These are phyloP conservation scores for Ramaria sp. DNA, from an alignment of 768 basidiomycete species.

Conservation along the genomic window DNA sequence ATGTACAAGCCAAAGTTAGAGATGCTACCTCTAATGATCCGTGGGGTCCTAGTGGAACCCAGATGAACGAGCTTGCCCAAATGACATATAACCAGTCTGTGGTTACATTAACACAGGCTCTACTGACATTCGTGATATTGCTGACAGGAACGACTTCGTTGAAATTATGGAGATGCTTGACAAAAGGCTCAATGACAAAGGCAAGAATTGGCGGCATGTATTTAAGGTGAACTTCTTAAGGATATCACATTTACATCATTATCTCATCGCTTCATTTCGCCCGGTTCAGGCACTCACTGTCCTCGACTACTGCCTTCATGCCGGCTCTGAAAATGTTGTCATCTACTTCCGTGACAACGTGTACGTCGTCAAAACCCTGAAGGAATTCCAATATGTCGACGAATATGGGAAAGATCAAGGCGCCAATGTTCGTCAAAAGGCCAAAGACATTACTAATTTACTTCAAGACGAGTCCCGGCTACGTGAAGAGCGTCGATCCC, in stretches of 20 bases:
- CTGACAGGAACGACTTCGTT: slow-evolving; percentile 80
- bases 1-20: slow-evolving; percentile 89
- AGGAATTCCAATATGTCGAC: slow-evolving; percentile 96
- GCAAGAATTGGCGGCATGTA: slow-evolving; percentile 99
- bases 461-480: slow-evolving; percentile 79
- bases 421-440: slow-evolving; percentile 94
- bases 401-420: slow-evolving; percentile 96
- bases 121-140: background rate
- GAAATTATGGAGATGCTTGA: slow-evolving; percentile 99
- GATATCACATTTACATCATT: background rate
- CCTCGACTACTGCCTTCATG: slow-evolving; percentile 91
- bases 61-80: slow-evolving; percentile 99
- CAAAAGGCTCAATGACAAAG: slow-evolving; percentile 96
- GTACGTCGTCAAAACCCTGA: slow-evolving; percentile 96
- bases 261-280: background rate
- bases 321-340: slow-evolving; percentile 96
- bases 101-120: background rate
- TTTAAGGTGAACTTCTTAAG: slow-evolving; percentile 64
- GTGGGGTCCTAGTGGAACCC: slow-evolving; percentile 94
- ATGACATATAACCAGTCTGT: slow-evolving; percentile 93
- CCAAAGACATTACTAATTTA: slow-evolving; percentile 95
- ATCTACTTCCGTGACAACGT: slow-evolving; percentile 97
- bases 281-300: slow-evolving; percentile 68
- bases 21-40: slow-evolving; percentile 97
- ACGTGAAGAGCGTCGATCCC: slow-evolving; percentile 69